Percentiles rank a stretch among this genome's conserved stretches.
Evolutionary conservation across 768 basidiomycete genomes (phyloP).

Genomic region (Suillus ampliporus): DNA sequence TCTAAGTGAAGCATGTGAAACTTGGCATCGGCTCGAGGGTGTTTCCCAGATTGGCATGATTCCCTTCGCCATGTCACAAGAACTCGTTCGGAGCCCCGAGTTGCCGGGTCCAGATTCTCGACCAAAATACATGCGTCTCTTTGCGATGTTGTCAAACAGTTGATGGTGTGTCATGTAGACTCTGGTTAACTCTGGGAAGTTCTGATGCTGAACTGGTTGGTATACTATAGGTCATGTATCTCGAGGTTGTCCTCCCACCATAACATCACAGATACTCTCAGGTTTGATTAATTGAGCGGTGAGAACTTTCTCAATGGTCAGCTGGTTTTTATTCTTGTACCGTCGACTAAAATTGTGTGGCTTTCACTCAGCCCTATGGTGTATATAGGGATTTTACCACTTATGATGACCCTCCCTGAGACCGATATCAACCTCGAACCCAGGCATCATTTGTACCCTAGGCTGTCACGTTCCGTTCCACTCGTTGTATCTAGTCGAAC

Average conservation of each 20-base stretch:
- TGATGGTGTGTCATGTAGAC: not conserved
- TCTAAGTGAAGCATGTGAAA: not conserved
- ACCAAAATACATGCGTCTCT: not conserved
- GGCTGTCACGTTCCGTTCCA: not conserved
- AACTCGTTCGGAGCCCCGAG: not conserved
- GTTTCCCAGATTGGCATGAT: not conserved
- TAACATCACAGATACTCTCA: not conserved
- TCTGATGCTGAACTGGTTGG: not conserved
- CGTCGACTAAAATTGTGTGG: not conserved
- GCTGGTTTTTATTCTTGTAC: constrained; percentile 2
- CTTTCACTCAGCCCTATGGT: not conserved
- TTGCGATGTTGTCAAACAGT: not conserved
- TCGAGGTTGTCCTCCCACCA: not conserved
- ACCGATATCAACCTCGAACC: not conserved
- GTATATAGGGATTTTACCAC: not conserved
- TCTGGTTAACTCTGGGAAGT: not conserved
- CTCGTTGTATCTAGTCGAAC: not conserved
- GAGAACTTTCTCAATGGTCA: not conserved
- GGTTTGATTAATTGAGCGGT: not conserved
- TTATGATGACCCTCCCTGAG: not conserved
- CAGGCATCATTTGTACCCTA: not conserved
- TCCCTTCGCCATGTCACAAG: too few species aligned
- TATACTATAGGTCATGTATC: not conserved
- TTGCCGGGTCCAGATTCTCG: not conserved
- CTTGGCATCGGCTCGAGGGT: not conserved